Base-by-base conservation (phyloP, 495 filamentous ascomycete genomes). In the Peziza echinospora region DNA sequence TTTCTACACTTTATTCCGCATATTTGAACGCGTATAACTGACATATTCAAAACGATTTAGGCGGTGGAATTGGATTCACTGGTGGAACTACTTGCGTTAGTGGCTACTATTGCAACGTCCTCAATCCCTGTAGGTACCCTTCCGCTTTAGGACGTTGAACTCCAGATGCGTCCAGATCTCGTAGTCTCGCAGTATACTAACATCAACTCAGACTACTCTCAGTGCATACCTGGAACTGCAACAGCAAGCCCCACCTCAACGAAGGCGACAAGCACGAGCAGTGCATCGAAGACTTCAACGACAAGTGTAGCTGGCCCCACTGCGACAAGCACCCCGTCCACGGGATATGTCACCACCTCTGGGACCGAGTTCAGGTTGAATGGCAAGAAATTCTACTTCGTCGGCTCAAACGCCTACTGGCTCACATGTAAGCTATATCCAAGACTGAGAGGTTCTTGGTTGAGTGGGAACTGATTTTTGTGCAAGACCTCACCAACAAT, bases 401-500 rank as follows among this genome's bases (percentile, higher is more conserved):
- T 74, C 9, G 78, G 78, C 1, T 51, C 75, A 4, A 84, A 85
- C 61, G 63, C 71, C 41, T 84, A 83, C 66, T 85, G 77, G 78
- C 71, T 82, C 50, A 64, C 68, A 16, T 82, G 41, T 43, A 11
- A 19, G 41, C 22, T 37, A 2, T 37, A 13, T 13, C 13, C 19
- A 37, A 1, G 30, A 37, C 6, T 11, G 30, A 37, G 19, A 37
- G 2, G 10, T 43, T 11, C 41, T 3, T 43, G 4, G n/a, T 43
- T 21, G 22, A 2, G n/a, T n/a, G n/a, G n/a, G 11, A 21, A 43
- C 21, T 22, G 11, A n/a, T 23, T 23, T 19, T 22, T 23, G 16
- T 43, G 41, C n/a, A 19, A 43, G 41, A 82, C 64, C 67, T 82
- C 21, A 71, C 65, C 17, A 73, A 71, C 57, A 66, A 72, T 49